Base-by-base conservation (phyloP, 257 asterid genomes). In the Plectranthus barbatus region DNA sequence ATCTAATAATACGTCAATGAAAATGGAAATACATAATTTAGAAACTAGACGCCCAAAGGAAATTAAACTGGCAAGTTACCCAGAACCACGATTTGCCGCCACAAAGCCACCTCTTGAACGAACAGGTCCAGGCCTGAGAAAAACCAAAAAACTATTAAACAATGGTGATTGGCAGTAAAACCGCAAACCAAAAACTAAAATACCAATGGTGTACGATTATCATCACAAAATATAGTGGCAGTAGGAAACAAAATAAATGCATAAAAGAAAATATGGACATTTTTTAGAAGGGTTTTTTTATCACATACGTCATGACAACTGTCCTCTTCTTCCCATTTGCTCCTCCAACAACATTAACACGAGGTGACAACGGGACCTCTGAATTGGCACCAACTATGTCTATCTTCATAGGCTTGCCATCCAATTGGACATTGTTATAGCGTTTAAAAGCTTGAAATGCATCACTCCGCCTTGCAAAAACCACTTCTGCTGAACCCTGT, bases 401-500 rank as follows among this genome's bases (percentile, higher is more conserved):
- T 41, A 88, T 78, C 87, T 88, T 91, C 95, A 86, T 86, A 17
- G 95, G 95, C 79, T 69, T 83, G 15, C 97, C 98, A 77, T 91
- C 92, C 79, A 91, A 74, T 45, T 88, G 95, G 31, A 89, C 95
- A 34, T 86, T 84, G 78, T 91, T 91, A 26, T 88, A 91, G 9
- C 75, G 86, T 70, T 76, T 83, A 4, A 80, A 71, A n/a, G 98
- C 97, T 78, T 77, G 87, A 59, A 91, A 72, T 20, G 95, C 97
- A 80, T 91, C 95, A 80, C 81, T 88, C 71, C 91, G 80, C 42
- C 95, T 80, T 12, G 81, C 79, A 75, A 83, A 88, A 26, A 88
- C 67, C 37, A 91, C 91, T 75, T 91, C 98, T 40, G 93, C 97
- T 13, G 97, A 80, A 17, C 95, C 97, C 97, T 91, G 81, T 19